Base-by-base conservation (phyloP, 495 filamentous ascomycete species). In the Evernia prunastri region DNA sequence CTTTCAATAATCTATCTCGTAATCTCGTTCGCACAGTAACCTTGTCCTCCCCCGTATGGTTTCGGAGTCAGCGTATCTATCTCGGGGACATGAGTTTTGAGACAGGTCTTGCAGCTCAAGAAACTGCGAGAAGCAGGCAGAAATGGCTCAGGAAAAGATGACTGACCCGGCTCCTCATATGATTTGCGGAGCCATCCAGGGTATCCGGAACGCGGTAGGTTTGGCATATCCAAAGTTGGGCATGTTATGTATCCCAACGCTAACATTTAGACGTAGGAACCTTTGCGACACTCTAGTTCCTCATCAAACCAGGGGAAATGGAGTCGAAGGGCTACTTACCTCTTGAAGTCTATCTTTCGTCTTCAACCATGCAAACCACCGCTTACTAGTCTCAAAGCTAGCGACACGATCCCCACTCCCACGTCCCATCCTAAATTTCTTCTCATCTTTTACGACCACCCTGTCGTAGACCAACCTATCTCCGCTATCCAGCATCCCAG, bases 121-220 rank as follows among this genome's bases (percentile, higher is more conserved):
- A n/a, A n/a, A n/a, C n/a, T n/a, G n/a, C n/a, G n/a, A n/a, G n/a
- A n/a, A n/a, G n/a, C n/a, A n/a, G n/a, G n/a, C n/a, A n/a, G n/a
- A n/a, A n/a, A n/a, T n/a, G n/a, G n/a, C n/a, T n/a, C n/a, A n/a
- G n/a, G n/a, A n/a, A n/a, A n/a, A n/a, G n/a, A n/a, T n/a, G n/a
- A n/a, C n/a, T n/a, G n/a, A n/a, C n/a, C n/a, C 63, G 85, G 78
- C 64, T 96, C 92, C 3, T 81, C 81, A 76, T 94, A 89, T 68
- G 96, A 65, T 75, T 85, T 84, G 75, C 96, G 92, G 72, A 81
- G 90, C 76, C 81, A 89, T 9, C 89, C 92, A 56, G 25, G 47
- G 29, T 51, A 51, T 29, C 47, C 17, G 47, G 11, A 51, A 51
- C 12, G 9, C 6, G 27, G 27, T 5, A 0, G 25, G 29, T 23